Base-by-base conservation (phyloP, 1,284 basidiomycete species). In the Gymnopus androsaceus region DNA sequence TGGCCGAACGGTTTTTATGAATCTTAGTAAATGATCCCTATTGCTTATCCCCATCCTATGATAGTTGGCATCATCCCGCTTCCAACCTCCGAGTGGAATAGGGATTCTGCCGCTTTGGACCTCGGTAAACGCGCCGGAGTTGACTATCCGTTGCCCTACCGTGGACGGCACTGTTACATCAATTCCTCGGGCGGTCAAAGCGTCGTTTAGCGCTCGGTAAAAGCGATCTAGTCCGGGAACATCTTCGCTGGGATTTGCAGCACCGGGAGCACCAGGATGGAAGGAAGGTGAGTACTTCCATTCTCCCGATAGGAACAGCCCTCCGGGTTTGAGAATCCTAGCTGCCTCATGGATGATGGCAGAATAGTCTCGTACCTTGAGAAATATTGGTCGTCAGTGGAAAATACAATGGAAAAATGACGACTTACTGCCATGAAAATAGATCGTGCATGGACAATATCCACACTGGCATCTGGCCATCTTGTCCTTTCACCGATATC, bases 241-340 rank as follows among this genome's bases (percentile, higher is more conserved):
- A 42, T 73, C 66, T 1, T 62, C 61, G 4, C 61, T 62, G 21
- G 72, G 70, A 64, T 74, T 67, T 42, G 60, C 68, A 3, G 47
- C 19, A 21, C 19, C n/a, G 11, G 38, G 54, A 64, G 66, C 63
- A 42, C 36, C 51, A 42, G 72, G 74, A 61, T 70, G 70, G 66
- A 85, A 75, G 11, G 69, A 60, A 4, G 81, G 71, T 45, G 63
- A 69, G 36, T 74, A 72, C 31, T 72, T 71, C 75, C 84, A 81
- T 68, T 91, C 88, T 42, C 77, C 78, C 3, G 84, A 82, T 15
- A 87, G 64, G 66, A 89, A 84, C 14, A 90, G 69, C 1, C 87
- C 87, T 27, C 82, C 82, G 2, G 81, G 80, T 40, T 82, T 79
- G 15, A 90, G 71, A 47, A 89, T 71, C 30, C 88, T 80, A 8